These are phyloP conservation scores for Nakaseomyces kungkrabaensis DNA, from an alignment of 1,139 yeast genomes.

Conservation along the genomic window DNA sequence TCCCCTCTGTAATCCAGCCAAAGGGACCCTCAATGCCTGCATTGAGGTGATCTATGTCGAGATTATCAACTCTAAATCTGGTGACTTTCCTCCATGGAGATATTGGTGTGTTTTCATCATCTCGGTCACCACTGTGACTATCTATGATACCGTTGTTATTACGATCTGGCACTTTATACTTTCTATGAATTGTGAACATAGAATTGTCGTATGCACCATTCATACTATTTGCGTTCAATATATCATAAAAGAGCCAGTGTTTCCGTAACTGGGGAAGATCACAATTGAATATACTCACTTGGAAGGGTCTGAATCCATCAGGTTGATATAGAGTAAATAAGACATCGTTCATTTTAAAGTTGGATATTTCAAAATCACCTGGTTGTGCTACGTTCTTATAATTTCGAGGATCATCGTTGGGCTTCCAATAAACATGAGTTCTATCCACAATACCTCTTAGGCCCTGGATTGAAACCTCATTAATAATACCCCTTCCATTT, in stretches of 20 bases:
- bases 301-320: conserved; percentile 66
- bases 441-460: conserved; percentile 87
- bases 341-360: conserved; percentile 74
- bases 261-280: conserved; percentile 71
- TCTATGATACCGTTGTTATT: not conserved
- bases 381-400: conserved; percentile 65
- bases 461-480: conserved; percentile 75
- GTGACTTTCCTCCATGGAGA: conserved; percentile 56
- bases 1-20: conserved; percentile 91
- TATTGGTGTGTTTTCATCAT: not conserved
- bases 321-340: conserved; percentile 79
- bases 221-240: conserved; percentile 72
- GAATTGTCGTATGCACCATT: conserved; percentile 92
- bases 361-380: conserved; percentile 89
- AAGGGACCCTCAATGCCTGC: conserved; percentile 88
- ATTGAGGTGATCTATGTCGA: conserved; percentile 80
- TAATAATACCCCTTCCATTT: conserved; percentile 78
- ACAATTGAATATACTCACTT: conserved; percentile 77
- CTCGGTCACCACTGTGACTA: not conserved
- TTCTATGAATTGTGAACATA: conserved; percentile 78
- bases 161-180: conserved; percentile 38
- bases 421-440: conserved; percentile 75
- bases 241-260: conserved; percentile 87
- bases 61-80: conserved; percentile 71
- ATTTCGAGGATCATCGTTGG: conserved; percentile 72